Conservation (phyloP, 2,329 filamentous ascomycete species). For the Penicillium sp. region DNA sequence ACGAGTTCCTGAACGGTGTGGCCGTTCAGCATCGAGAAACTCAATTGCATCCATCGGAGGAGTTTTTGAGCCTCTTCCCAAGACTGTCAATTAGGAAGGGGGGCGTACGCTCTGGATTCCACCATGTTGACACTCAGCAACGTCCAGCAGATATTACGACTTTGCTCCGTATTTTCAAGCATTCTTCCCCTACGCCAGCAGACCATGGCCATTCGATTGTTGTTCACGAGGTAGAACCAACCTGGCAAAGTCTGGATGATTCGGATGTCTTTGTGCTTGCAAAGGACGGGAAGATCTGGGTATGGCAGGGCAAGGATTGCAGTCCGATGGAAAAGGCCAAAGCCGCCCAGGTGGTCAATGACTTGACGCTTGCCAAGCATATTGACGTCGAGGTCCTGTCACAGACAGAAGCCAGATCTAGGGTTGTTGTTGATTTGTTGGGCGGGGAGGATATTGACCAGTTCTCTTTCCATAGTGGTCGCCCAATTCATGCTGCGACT, state of each 20-base stretch:
- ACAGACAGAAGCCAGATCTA: constrained; percentile 48
- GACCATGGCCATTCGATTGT: constrained; percentile 44
- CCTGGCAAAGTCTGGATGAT: constrained; percentile 60
- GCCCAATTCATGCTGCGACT: constrained; percentile 33
- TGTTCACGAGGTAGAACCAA: constrained; percentile 61
- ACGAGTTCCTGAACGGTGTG: constrained; percentile 60
- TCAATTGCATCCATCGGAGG: constrained; percentile 56
- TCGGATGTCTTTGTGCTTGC: constrained; percentile 64
- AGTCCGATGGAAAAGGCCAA: constrained; percentile 67
- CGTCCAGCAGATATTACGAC: constrained; percentile 44
- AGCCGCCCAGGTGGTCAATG: constrained; percentile 62
- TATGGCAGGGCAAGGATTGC: constrained; percentile 64
- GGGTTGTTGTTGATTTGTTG: constrained; percentile 55
- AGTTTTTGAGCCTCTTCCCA: constrained; percentile 60
- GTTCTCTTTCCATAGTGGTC: constrained; percentile 38
- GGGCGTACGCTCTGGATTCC: constrained; percentile 60
- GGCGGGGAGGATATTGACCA: constrained; percentile 46
- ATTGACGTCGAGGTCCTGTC: constrained; percentile 62
- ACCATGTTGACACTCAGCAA: constrained; percentile 53
- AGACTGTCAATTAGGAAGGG: constrained; percentile 58
- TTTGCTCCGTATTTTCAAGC: constrained; percentile 62
- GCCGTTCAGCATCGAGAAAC: constrained; percentile 64
- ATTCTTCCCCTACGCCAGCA: constrained; percentile 46
- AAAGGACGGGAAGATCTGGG: constrained; percentile 61
- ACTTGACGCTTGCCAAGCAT: constrained; percentile 54